Evolutionary conservation across 2,329 filamentous ascomycete genomes (phyloP).

Genomic region (Cladosporium oxysporum): DNA sequence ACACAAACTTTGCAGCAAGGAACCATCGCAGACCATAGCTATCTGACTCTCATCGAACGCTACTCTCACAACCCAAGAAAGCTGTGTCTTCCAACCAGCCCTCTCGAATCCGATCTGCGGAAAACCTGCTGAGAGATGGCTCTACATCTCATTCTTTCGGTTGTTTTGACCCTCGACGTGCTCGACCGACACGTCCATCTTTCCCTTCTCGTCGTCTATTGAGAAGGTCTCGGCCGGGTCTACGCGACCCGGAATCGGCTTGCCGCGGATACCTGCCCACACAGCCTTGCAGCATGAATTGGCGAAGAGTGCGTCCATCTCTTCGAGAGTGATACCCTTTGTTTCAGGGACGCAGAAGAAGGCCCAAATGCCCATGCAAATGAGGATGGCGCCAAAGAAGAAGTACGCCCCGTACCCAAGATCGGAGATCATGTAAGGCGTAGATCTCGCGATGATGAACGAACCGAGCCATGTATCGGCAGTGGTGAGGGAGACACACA

Average conservation of each 20-base stretch:
- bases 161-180: slow-evolving; percentile 10
- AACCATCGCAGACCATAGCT: slow-evolving; percentile 19
- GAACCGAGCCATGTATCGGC: slow-evolving; percentile 43
- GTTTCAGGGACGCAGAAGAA: slow-evolving; percentile 71
- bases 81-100: slow-evolving; percentile 8
- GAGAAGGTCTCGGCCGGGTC: slow-evolving; percentile 10
- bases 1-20: slow-evolving; percentile 14
- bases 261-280: slow-evolving; percentile 16
- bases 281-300: slow-evolving; percentile 19
- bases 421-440: slow-evolving; percentile 39
- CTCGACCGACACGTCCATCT: slow-evolving; percentile 10
- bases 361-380: slow-evolving; percentile 40
- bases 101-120: slow-evolving; percentile 1
- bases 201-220: slow-evolving; percentile 17
- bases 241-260: background rate
- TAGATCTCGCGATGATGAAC: slow-evolving; percentile 44
- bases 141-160: slow-evolving; percentile 16
- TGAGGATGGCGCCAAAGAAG: slow-evolving; percentile 38
- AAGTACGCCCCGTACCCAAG: slow-evolving; percentile 40
- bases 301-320: slow-evolving; percentile 18
- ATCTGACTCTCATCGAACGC: slow-evolving; percentile 7
- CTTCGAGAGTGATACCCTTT: slow-evolving; percentile 52
- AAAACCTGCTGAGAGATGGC: slow-evolving; percentile 11
- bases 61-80: slow-evolving; percentile 9
- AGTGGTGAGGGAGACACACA: slow-evolving; percentile 43